Conservation (phyloP, 495 filamentous ascomycete species). For the Tuber magnatum region DNA sequence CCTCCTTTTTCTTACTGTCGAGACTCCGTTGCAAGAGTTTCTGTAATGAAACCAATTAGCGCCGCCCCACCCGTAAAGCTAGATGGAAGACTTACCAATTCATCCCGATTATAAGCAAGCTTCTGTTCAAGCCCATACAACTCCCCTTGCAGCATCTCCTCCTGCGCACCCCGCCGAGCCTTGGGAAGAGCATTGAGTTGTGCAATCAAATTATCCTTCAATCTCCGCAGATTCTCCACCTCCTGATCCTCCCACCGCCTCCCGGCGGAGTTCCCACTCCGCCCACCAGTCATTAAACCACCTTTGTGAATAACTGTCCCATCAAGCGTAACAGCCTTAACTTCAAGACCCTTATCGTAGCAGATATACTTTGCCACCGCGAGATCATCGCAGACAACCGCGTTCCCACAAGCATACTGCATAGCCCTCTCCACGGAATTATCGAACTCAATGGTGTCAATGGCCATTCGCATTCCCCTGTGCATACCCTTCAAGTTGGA, state of each 20-base stretch:
- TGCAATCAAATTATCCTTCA: slow-evolving; percentile 61
- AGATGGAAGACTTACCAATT: slow-evolving; percentile 45
- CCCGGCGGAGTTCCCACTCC: slow-evolving; percentile 61
- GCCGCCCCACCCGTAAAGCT: slow-evolving; percentile 43
- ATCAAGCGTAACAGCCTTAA: slow-evolving; percentile 87
- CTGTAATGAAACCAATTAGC: background rate
- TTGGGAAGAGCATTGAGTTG: slow-evolving; percentile 70
- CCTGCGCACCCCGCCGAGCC: slow-evolving; percentile 62
- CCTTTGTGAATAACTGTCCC: slow-evolving; percentile 93
- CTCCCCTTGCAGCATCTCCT: slow-evolving; percentile 74
- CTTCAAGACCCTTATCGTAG: slow-evolving; percentile 75
- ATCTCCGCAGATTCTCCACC: slow-evolving; percentile 55
- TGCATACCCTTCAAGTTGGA: slow-evolving; percentile 84
- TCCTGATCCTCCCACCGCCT: slow-evolving; percentile 85
- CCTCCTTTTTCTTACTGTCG: slow-evolving; percentile 74
- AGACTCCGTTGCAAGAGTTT: slow-evolving; percentile 67
- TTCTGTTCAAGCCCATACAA: slow-evolving; percentile 75
- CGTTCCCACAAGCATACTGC: slow-evolving; percentile 86
- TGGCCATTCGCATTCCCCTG: slow-evolving; percentile 75
- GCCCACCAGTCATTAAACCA: slow-evolving; percentile 95
- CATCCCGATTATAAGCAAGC: slow-evolving; percentile 61
- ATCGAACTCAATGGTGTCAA: slow-evolving; percentile 95
- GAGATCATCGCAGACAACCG: slow-evolving; percentile 88
- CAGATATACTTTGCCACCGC: slow-evolving; percentile 80
- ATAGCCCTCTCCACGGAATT: slow-evolving; percentile 80